phyloP scores from a whole-genome alignment of 2,329 filamentous ascomycete species.

The Coniochaeta ligniaria region DNA sequence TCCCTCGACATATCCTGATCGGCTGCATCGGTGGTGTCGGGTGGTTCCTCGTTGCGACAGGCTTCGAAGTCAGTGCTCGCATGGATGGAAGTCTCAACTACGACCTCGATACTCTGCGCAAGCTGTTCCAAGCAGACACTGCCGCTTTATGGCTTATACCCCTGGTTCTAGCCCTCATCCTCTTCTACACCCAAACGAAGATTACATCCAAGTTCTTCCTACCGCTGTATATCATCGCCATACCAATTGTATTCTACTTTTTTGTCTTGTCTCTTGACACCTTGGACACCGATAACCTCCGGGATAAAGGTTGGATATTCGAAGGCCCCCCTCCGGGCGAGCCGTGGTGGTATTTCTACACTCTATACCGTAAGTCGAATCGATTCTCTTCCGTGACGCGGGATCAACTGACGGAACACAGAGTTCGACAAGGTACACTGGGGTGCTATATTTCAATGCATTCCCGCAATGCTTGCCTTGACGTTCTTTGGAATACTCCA shows the following conservation, averaged over 20 bases:
- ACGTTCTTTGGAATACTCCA: slow-evolving; percentile 97
- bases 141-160: slow-evolving; percentile 79
- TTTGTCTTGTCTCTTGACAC: slow-evolving; percentile 63
- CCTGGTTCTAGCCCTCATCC: slow-evolving; percentile 63
- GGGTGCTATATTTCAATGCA: slow-evolving; percentile 72
- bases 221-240: slow-evolving; percentile 75
- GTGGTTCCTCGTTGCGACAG: slow-evolving; percentile 87
- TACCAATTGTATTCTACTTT: slow-evolving; percentile 72
- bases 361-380: slow-evolving; percentile 68
- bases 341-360: slow-evolving; percentile 98
- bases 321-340: slow-evolving; percentile 75
- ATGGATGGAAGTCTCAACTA: slow-evolving; percentile 82
- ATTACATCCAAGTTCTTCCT: slow-evolving; percentile 79
- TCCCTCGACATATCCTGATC: slow-evolving; percentile 90
- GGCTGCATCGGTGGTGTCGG: slow-evolving; percentile 97
- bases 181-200: slow-evolving; percentile 71
- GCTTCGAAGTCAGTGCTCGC: slow-evolving; percentile 86
- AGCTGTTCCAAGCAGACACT: slow-evolving; percentile 67
- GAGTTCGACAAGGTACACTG: slow-evolving; percentile 78
- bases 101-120: slow-evolving; percentile 65
- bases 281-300: slow-evolving; percentile 59
- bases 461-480: slow-evolving; percentile 92
- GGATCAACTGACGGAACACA: slow-evolving; percentile 27
- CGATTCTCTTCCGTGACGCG: background rate
- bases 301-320: slow-evolving; percentile 83